These are phyloP conservation scores for Ramaria rubella DNA, from an alignment of 768 basidiomycete species.

Conservation along the genomic window DNA sequence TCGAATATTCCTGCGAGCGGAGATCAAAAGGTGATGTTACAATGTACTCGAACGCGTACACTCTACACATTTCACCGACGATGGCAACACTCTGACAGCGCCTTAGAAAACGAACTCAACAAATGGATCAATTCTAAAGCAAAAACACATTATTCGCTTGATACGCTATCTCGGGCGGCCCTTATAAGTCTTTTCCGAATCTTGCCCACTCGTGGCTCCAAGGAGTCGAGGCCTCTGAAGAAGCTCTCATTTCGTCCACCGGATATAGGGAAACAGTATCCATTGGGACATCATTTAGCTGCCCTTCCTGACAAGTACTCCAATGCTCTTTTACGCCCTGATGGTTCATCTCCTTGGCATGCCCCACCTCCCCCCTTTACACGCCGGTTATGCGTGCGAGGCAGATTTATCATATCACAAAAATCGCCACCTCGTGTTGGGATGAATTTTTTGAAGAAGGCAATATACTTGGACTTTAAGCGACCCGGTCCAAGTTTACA, in stretches of 20 bases:
- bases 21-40: neutral
- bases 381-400: neutral
- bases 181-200: constrained; percentile 1
- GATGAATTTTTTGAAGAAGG: constrained; percentile 5
- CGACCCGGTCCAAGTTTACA: neutral
- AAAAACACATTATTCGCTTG: neutral
- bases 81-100: neutral
- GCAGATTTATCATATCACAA: neutral
- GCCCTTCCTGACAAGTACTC: neutral
- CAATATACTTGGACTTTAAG: neutral
- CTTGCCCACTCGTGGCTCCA: constrained; percentile 2
- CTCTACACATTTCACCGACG: neutral
- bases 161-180: neutral
- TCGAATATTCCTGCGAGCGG: neutral
- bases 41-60: neutral
- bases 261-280: neutral
- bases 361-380: neutral
- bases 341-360: constrained; percentile 2
- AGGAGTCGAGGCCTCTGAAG: neutral
- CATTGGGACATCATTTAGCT: neutral
- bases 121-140: constrained; percentile 3
- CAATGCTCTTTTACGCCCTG: neutral
- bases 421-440: constrained; percentile 1
- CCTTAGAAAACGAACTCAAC: neutral
- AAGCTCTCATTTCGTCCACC: neutral